Base-by-base conservation (phyloP, 257 asterid species). In the Plantago ovata region DNA sequence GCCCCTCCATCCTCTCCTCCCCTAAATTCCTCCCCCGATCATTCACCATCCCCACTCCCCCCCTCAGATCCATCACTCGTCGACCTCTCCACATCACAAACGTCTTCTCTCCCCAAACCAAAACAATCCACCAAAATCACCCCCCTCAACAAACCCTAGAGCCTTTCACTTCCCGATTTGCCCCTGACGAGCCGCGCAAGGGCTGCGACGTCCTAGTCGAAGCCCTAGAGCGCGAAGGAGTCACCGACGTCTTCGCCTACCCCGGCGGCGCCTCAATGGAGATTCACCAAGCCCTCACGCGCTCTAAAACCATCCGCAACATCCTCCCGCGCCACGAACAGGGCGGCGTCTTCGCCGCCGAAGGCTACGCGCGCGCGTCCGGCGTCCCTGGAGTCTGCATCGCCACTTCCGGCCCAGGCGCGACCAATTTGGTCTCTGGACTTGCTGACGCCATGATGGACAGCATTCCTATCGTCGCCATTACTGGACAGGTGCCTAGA, bases 341-440 rank as follows among this genome's bases (percentile, higher is more conserved):
- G 72, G 94, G 95, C 10, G 96, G 95, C 0, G 64, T 85, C 24
- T 85, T 83, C 64, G 93, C 96, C 0, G 96, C 96, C 14, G 94
- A 88, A 75, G 95, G 96, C 0, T 88, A 85, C 64, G 96, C 95
- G 24, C 88, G 86, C 43, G 95, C 94, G 39, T 77, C 88, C 13
- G 91, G 95, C 8, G 3, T 47, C 0, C 83, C 87, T 11, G 96
- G 95, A 14, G 94, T 88, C 39, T 85, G 91, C 74, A 88, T 88
- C 38, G 96, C 96, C 38, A 85, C 94, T 13, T 88, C 96, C 15
- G 96, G 96, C 1, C 96, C 95, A 3, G 96, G 96, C 2, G 94
- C 95, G n/a, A 85, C 96, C 18, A 89, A 89, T 67, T 70, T 89
- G 53, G 91, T 89, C 5, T 83, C 84, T 9, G 95, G 95, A 0